Percentiles rank a stretch among this genome's conserved stretches.
phyloP scores from a whole-genome alignment of 306 rosid genomes.

The Trifolium repens region DNA sequence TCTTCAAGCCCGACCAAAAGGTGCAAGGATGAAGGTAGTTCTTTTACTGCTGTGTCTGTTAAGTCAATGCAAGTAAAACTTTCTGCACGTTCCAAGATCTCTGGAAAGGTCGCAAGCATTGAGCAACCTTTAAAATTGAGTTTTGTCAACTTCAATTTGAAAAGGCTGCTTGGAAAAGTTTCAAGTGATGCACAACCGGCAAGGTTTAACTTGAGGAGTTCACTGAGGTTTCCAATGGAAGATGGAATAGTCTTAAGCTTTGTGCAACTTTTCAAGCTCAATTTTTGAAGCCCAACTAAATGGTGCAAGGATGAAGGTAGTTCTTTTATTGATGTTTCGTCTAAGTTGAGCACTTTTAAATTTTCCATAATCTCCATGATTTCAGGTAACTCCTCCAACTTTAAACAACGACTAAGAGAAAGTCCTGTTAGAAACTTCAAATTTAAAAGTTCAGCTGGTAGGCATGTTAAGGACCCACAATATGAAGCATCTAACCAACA shows the following conservation, averaged over 20 bases:
- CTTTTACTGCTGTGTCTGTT: too few species aligned
- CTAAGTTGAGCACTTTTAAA: neutral
- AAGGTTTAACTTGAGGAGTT: slow-evolving; percentile 30
- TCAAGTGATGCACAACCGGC: slow-evolving; percentile 32
- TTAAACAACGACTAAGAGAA: neutral
- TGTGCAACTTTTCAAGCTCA: slow-evolving; percentile 15
- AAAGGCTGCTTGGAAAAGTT: slow-evolving; percentile 37
- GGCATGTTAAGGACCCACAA: slow-evolving; percentile 36
- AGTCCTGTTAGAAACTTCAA: slow-evolving; percentile 16
- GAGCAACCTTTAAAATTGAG: slow-evolving; percentile 38
- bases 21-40: slow-evolving; percentile 27
- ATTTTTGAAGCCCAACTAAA: slow-evolving; percentile 35
- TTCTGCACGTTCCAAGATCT: too few species aligned
- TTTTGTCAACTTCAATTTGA: slow-evolving; percentile 25
- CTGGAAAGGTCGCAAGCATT: slow-evolving; percentile 36
- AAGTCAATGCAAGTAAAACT: too few species aligned
- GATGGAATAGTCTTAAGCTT: slow-evolving; percentile 34
- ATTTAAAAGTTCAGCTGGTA: slow-evolving; percentile 8
- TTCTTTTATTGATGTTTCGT: slow-evolving; percentile 15
- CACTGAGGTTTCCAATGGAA: slow-evolving; percentile 37
- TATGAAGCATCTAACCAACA: slow-evolving; percentile 36
- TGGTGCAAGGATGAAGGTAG: slow-evolving; percentile 21
- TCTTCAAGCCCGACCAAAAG: slow-evolving; percentile 1
- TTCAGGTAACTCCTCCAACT: slow-evolving; percentile 9
- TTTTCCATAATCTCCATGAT: neutral